Evolutionary conservation across 306 rosid species (phyloP).

Genomic region (Vachellia collinsii): DNA sequence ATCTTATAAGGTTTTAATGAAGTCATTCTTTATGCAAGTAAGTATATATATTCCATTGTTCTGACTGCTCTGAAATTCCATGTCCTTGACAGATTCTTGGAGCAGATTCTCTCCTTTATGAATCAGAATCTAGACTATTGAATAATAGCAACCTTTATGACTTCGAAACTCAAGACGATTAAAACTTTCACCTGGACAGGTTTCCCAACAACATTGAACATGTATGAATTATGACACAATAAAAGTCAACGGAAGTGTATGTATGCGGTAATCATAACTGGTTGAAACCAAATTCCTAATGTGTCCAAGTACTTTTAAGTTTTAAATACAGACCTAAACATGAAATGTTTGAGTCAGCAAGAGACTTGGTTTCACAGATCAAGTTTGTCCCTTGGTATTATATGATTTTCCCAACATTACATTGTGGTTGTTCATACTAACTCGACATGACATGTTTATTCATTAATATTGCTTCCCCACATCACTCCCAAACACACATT

Average conservation of each 20-base stretch:
- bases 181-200: background rate
- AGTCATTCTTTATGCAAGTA: background rate
- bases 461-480: background rate
- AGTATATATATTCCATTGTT: background rate
- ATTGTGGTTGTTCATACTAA: background rate
- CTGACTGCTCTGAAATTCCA: background rate
- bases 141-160: background rate
- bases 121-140: background rate
- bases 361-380: background rate
- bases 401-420: background rate
- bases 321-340: background rate
- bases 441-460: background rate
- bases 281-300: background rate
- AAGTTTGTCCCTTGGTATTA: background rate
- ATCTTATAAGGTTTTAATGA: background rate
- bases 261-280: background rate
- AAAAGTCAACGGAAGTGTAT: background rate
- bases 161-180: background rate
- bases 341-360: background rate
- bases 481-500: background rate
- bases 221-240: background rate
- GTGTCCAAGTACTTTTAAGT: background rate
- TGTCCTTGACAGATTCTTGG: background rate
- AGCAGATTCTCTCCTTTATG: background rate
- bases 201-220: background rate